Evolutionary conservation across 1,139 yeast genomes (phyloP), one percentile per base, ranked within the genome.

Genomic region (Magnusiomyces paraingens): DNA sequence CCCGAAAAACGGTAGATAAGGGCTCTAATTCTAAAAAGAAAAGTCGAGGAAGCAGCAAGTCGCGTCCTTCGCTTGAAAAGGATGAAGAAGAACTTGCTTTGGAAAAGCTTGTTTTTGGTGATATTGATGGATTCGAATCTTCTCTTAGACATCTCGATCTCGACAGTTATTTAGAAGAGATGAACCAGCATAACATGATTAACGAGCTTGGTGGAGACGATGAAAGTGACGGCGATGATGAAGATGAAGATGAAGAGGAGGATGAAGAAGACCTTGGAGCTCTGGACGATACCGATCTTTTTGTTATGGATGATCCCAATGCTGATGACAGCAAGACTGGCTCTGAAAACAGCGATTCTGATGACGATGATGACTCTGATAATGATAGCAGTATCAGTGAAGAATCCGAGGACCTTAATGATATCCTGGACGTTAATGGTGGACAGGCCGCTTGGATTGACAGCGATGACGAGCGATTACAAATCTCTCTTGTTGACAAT

Each of bases 61-160:
- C 32, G 32, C 32, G 21, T n/a, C 5, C 36, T n/a, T 3, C 11
- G 4, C 38, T 47, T 14, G 85, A 86, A 40, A 90, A 93, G 62
- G 95, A 87, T 66, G 85, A 80, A 52, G 96, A 89, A 65, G 98
- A 91, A 68, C 61, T 84, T 47, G 78, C 74, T 55, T 77, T 93
- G 50, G 96, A 91, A 60, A 86, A 81, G 67, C 75, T 88, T 18
- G 96, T 94, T 3, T 93, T 94, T 70, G 98, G 99, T 20, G 98
- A 93, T 67, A 65, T 77, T 1, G 83, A 83, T 46, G 94, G 93
- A 32, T 90, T 91, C 68, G 90, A 85, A 59, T 67, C 73, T 47
- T 86, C 83, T 58, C 74, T 87, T 66, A 79, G 76, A 59, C 79
- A 79, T 58, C 71, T 80, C 48, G 88, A 82, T 60, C 55, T 64